Evolutionary conservation across 1,284 basidiomycete species (phyloP).

Genomic region (Sutorius eximius): DNA sequence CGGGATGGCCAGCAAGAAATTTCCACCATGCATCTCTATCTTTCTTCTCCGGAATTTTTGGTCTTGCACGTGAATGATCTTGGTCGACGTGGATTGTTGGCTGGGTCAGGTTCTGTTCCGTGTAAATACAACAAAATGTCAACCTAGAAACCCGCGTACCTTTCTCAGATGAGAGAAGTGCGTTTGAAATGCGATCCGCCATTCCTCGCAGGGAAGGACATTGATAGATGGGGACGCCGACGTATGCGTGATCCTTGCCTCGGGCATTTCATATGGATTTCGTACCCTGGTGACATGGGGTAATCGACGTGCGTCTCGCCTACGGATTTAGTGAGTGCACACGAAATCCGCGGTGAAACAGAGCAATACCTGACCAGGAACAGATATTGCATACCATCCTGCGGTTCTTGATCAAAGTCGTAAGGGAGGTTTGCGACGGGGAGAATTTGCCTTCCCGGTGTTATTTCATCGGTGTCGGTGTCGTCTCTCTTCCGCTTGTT

Average conservation of each 20-base stretch:
- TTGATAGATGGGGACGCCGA: conserved; percentile 15
- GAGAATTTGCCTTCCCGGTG: conserved; percentile 62
- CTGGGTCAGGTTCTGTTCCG: conserved; percentile 60
- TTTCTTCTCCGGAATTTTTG: conserved; percentile 63
- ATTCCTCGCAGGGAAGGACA: conserved; percentile 60
- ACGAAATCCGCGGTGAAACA: conserved; percentile 15
- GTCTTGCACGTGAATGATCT: conserved; percentile 25
- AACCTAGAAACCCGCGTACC: conserved; percentile 36
- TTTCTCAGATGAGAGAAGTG: conserved; percentile 66
- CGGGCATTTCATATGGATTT: conserved; percentile 61
- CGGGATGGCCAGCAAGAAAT: conserved; percentile 68
- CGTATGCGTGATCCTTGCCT: conserved; percentile 22
- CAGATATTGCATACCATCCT: conserved; percentile 77
- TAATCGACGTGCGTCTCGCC: conserved; percentile 63
- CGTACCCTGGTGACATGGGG: conserved; percentile 59
- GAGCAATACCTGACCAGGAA: conserved; percentile 68
- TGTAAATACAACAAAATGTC: conserved; percentile 9
- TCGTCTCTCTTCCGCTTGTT: conserved; percentile 54
- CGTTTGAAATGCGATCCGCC: conserved; percentile 55
- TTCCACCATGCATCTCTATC: conserved; percentile 76
- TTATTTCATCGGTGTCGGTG: conserved; percentile 53
- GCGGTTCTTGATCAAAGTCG: conserved; percentile 62
- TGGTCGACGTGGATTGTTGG: conserved; percentile 52
- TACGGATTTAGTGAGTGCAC: conserved; percentile 29
- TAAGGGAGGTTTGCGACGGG: conserved; percentile 72